Percentiles rank a stretch among this genome's conserved stretches.
phyloP scores from a whole-genome alignment of 2,329 filamentous ascomycete species.

The Epichloe bromicola region DNA sequence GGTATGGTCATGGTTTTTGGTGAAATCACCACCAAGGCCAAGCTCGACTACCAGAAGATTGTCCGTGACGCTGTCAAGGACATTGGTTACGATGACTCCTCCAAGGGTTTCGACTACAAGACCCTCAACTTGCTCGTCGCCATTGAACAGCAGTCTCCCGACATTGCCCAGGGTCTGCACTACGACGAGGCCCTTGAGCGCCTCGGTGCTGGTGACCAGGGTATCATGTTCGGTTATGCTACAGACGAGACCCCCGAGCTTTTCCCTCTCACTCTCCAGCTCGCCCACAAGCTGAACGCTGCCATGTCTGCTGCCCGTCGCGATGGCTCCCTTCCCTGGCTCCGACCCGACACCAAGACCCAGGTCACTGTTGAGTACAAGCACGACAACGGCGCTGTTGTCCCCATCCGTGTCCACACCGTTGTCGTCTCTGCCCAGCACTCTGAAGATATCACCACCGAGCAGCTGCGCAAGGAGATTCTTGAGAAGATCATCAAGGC shows the following conservation, averaged over 20 bases:
- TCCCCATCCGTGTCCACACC: conserved; percentile 87
- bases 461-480: conserved; percentile 87
- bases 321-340: conserved; percentile 79
- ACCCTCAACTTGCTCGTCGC: conserved; percentile 96
- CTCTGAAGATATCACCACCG: conserved; percentile 74
- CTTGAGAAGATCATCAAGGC: conserved; percentile 94
- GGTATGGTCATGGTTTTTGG: conserved; percentile 99
- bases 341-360: conserved; percentile 98
- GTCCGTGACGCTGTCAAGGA: conserved; percentile 93
- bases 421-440: conserved; percentile 96
- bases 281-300: conserved; percentile 94
- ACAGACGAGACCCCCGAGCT: conserved; percentile 98
- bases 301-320: conserved; percentile 85
- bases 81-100: conserved; percentile 94
- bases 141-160: conserved; percentile 97
- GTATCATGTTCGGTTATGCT: conserved; percentile 99
- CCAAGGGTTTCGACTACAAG: conserved; percentile 99
- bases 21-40: conserved; percentile 96
- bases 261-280: conserved; percentile 82
- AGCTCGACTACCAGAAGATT: conserved; percentile 94
- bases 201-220: conserved; percentile 97
- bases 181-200: conserved; percentile 96
- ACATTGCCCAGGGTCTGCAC: conserved; percentile 98
- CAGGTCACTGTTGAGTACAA: conserved; percentile 99
- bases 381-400: conserved; percentile 86